Percentiles rank a stretch among this genome's conserved stretches.
Conservation (phyloP, 495 filamentous ascomycete genomes). For the Aspergillus baeticus region DNA sequence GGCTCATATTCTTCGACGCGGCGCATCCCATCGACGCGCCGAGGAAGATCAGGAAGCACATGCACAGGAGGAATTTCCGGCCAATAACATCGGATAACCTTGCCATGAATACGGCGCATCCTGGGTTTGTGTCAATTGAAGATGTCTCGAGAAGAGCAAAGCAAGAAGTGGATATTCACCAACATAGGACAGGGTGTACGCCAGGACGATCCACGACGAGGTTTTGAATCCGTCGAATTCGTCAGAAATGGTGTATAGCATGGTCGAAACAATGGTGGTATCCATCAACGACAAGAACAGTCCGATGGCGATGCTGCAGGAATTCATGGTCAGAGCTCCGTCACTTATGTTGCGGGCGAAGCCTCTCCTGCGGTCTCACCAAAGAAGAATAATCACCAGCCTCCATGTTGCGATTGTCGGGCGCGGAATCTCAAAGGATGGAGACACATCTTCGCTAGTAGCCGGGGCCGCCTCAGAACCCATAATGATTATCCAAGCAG, state of each 20-base stretch:
- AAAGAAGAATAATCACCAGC: background rate
- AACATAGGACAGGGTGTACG: background rate
- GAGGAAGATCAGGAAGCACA: background rate
- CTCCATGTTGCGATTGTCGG: background rate
- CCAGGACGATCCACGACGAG: background rate
- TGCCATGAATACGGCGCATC: background rate
- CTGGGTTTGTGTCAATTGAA: background rate
- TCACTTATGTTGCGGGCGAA: background rate
- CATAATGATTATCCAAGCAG: background rate
- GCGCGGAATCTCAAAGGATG: background rate
- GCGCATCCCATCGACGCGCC: background rate
- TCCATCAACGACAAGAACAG: conserved; percentile 9
- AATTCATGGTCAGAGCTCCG: background rate
- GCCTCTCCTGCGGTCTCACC: background rate
- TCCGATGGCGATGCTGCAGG: conserved; percentile 3
- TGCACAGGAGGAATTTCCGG: background rate
- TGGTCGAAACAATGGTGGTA: conserved; percentile 6
- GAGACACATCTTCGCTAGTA: no score
- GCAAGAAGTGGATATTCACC: background rate
- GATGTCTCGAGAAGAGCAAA: background rate
- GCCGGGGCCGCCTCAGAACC: no score
- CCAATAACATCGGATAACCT: background rate
- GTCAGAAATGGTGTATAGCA: background rate
- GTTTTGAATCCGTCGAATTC: background rate
- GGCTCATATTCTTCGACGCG: background rate